These are phyloP conservation scores for Phytophthora colocasiae DNA, from an alignment of 352 stramenopile species.

Conservation along the genomic window DNA sequence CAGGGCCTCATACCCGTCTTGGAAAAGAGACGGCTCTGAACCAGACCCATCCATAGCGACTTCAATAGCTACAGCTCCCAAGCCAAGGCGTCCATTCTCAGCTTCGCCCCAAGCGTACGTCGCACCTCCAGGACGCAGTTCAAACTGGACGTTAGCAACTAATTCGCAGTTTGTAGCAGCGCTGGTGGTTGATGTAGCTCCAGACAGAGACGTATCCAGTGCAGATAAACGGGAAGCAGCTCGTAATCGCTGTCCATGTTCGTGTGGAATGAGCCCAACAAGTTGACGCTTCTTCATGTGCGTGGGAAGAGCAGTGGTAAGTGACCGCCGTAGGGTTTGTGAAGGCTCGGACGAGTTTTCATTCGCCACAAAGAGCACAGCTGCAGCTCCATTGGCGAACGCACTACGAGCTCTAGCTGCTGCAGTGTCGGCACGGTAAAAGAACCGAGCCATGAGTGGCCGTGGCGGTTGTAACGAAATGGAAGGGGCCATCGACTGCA, in stretches of 20 bases:
- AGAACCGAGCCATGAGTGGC: slow-evolving; percentile 53
- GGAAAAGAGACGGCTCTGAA: slow-evolving; percentile 32
- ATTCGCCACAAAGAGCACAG: slow-evolving; percentile 59
- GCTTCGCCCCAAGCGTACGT: slow-evolving; percentile 74
- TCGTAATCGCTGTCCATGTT: slow-evolving; percentile 35
- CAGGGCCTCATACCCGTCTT: slow-evolving; percentile 75
- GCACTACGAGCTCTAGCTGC: slow-evolving; percentile 41
- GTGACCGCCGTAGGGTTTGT: slow-evolving; percentile 34
- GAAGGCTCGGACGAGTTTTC: slow-evolving; percentile 29
- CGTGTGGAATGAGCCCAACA: slow-evolving; percentile 33
- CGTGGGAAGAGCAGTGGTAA: slow-evolving; percentile 7
- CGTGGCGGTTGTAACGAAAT: slow-evolving; percentile 30
- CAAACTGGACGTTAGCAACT: slow-evolving; percentile 53
- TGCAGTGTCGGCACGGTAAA: slow-evolving; percentile 57
- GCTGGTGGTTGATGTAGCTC: slow-evolving; percentile 10
- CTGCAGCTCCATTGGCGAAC: slow-evolving; percentile 53
- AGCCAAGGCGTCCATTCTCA: slow-evolving; percentile 62
- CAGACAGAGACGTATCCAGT: slow-evolving; percentile 15
- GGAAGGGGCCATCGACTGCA: slow-evolving; percentile 20
- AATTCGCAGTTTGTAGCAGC: slow-evolving; percentile 42
- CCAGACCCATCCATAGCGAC: neutral
- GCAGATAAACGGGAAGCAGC: slow-evolving; percentile 24
- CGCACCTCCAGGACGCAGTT: slow-evolving; percentile 55
- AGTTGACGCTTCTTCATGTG: slow-evolving; percentile 28
- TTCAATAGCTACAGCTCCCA: slow-evolving; percentile 36